phyloP scores from a whole-genome alignment of 768 basidiomycete genomes.

The Suillus bovinus region DNA sequence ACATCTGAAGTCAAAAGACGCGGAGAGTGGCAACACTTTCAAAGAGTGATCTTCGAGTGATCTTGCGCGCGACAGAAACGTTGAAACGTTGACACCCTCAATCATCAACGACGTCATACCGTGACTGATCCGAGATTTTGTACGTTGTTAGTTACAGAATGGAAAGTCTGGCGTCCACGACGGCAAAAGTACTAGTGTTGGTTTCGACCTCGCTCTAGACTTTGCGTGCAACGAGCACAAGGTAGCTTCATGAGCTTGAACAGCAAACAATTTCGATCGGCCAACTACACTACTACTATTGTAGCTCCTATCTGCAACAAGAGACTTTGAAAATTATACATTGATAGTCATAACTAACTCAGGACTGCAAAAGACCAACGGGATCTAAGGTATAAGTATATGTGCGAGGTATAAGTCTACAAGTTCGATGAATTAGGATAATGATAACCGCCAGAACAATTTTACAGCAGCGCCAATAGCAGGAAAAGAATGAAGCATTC shows the following conservation, averaged over 20 bases:
- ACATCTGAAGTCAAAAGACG: too few relatives aligned
- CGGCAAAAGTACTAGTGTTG: neutral
- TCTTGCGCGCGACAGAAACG: too few relatives aligned
- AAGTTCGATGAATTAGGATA: constrained; percentile 1
- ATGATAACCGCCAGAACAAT: neutral
- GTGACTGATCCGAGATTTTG: too few relatives aligned
- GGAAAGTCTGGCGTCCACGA: neutral
- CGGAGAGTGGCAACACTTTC: too few relatives aligned
- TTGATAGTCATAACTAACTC: neutral
- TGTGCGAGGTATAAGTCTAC: neutral
- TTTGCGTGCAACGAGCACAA: neutral
- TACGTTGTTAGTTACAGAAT: neutral
- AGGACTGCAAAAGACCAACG: neutral
- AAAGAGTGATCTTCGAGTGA: too few relatives aligned
- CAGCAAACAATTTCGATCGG: neutral
- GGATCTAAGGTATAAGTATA: neutral
- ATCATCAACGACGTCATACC: too few relatives aligned
- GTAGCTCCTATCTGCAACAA: neutral
- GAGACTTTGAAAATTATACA: neutral
- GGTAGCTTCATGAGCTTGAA: neutral
- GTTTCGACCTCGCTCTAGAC: neutral
- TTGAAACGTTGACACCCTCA: too few relatives aligned
- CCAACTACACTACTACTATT: neutral
- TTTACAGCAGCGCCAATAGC: neutral
- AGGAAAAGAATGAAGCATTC: constrained; percentile 5